Evolutionary conservation across 805 yeast genomes (phyloP).

Genomic region (Monosporozyma solicola): DNA sequence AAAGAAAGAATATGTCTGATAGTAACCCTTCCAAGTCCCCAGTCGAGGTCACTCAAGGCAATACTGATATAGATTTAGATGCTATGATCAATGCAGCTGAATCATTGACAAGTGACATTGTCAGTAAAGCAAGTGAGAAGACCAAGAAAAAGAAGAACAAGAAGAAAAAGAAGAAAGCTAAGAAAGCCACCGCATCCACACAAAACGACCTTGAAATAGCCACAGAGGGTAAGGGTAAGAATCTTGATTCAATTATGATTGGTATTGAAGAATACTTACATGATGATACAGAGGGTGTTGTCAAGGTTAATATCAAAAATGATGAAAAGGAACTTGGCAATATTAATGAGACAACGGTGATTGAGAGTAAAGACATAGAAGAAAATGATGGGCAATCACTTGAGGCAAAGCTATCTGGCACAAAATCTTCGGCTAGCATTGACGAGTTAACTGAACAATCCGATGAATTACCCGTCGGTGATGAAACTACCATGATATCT

Average conservation of each 20-base stretch:
- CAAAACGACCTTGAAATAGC: neutral
- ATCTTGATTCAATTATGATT: conserved; percentile 15
- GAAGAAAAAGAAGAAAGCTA: conserved; percentile 6
- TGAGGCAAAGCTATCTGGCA: neutral
- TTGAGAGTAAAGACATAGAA: neutral
- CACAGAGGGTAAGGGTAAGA: neutral
- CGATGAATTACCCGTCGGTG: neutral
- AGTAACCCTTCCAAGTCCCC: neutral
- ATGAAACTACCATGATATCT: neutral
- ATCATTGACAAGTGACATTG: conserved; percentile 10
- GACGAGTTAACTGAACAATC: conserved; percentile 4
- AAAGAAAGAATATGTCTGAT: neutral
- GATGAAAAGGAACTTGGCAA: neutral
- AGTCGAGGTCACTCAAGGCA: neutral
- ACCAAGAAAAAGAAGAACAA: conserved; percentile 5
- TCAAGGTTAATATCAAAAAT: neutral
- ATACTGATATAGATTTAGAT: conserved; percentile 25
- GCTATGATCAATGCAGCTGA: conserved; percentile 20
- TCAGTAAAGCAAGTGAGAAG: neutral
- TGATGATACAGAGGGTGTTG: conserved; percentile 5
- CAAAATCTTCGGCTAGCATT: conserved; percentile 1
- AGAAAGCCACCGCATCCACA: neutral
- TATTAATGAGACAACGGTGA: neutral
- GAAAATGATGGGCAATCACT: neutral
- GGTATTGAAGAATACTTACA: conserved; percentile 22